Evolutionary conservation across 176 grass and related monocot species (phyloP).

Genomic region (Aegilops bicornis): DNA sequence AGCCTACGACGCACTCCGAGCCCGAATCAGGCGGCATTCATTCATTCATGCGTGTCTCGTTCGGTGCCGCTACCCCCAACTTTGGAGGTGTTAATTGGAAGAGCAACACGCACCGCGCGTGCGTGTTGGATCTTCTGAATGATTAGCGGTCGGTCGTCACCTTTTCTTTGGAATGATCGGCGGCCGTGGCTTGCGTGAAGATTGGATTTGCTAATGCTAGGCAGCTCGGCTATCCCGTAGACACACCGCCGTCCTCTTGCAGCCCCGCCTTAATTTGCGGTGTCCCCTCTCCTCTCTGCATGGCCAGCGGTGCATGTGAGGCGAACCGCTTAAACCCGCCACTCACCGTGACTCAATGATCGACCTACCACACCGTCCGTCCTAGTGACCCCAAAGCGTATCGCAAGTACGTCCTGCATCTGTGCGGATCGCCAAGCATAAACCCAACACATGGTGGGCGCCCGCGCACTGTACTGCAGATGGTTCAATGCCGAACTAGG

Average conservation of each 20-base stretch:
- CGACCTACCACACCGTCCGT: too few relatives aligned
- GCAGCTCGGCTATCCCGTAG: too few relatives aligned
- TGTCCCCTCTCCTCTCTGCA: too few relatives aligned
- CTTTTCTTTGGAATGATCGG: too few relatives aligned
- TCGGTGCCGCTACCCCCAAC: not conserved
- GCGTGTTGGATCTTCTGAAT: not conserved
- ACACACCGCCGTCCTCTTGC: too few relatives aligned
- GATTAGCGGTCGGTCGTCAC: not conserved
- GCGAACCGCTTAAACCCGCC: not conserved
- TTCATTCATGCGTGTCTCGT: not conserved
- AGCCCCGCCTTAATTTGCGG: too few relatives aligned
- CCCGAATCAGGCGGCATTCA: not conserved
- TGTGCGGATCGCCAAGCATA: not conserved
- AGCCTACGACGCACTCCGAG: not conserved
- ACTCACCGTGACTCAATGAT: too few relatives aligned
- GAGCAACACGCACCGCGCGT: not conserved
- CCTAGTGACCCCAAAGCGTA: not conserved
- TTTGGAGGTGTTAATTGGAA: conserved; percentile 42
- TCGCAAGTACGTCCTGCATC: not conserved
- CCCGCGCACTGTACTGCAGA: not conserved
- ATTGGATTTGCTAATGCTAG: too few relatives aligned
- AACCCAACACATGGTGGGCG: not conserved
- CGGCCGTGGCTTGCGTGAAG: too few relatives aligned
- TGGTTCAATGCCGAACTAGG: not conserved
- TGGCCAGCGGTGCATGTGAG: too few relatives aligned